Base-by-base conservation (phyloP, 495 filamentous ascomycete species). In the Xylaria cubensis region DNA sequence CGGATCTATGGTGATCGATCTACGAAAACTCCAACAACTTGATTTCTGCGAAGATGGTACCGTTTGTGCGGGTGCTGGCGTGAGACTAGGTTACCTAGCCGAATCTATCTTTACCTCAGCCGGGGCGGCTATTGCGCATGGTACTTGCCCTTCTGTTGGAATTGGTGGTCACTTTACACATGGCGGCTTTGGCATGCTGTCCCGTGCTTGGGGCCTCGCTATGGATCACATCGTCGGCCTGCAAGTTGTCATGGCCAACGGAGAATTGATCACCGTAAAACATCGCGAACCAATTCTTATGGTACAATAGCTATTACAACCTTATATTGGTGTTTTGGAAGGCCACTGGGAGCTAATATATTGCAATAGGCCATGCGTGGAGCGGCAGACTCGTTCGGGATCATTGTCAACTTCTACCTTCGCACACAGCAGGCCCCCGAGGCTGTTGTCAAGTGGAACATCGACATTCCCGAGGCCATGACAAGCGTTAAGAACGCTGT, bases 81-180 rank as follows among this genome's bases (percentile, higher is more conserved):
- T 85, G 26, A 79, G 86, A 32, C 75, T 93, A 0, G 90, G 91
- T 2, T 87, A 92, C 74, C 67, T 94, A 3, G 88, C 89, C 4
- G 46, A 74, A 6, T 79, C 72, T 3, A 77, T 93, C 10, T 88
- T 84, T 66, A 74, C 83, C 50, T 82, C 86, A 53, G 88, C 85
- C 7, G 74, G 82, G 21, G 81, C 88, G 7, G 90, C 89, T 32
- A 81, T 93, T n/a, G 80, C 90, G 0, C 92, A 92, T 72, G 91
- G 90, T 2, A 87, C 86, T 24, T 90, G 87, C 67, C 88, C 66
- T 48, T 68, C 19, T n/a, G 87, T 93, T 39, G 92, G 92, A 4
- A 82, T 90, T 24, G 90, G 88, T 5, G 92, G 92, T 0, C 92
- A 94, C 74, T 83, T 86, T 56, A 88, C 89, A 0, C 90, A 93